phyloP scores from a whole-genome alignment of 1,284 basidiomycete genomes.

The Microbotryum violaceum region DNA sequence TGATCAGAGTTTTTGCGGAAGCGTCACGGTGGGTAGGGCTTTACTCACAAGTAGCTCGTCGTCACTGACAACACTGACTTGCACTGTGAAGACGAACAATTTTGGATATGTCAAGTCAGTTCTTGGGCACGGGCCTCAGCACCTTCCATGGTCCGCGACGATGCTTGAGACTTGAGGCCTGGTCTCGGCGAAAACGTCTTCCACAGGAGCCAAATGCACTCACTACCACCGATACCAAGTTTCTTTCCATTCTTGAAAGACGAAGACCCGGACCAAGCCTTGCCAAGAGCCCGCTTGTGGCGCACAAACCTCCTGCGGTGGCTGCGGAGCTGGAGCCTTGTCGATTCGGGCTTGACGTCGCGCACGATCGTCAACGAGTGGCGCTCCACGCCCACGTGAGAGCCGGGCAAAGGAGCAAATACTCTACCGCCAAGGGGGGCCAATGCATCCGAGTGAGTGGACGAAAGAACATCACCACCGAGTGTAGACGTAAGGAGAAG shows the following conservation, averaged over 20 bases:
- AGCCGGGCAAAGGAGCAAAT: background rate
- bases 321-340: background rate
- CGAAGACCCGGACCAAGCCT: constrained; percentile 11
- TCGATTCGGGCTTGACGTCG: background rate
- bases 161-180: background rate
- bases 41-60: constrained; percentile 51
- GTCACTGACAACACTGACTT: constrained; percentile 60
- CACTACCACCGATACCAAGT: constrained; percentile 68
- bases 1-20: constrained; percentile 39
- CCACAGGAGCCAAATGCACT: background rate
- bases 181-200: background rate
- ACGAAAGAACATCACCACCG: background rate
- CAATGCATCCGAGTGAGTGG: background rate
- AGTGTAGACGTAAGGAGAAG: background rate
- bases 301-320: background rate
- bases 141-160: background rate
- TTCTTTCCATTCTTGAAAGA: constrained; percentile 41
- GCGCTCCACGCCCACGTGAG: background rate
- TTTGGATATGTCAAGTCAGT: background rate
- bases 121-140: too few relatives aligned
- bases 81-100: constrained; percentile 35
- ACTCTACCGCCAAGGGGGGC: background rate
- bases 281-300: constrained; percentile 7
- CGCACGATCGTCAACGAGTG: background rate
- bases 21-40: too few relatives aligned